Percentiles rank a stretch among this genome's conserved stretches.
Evolutionary conservation across 768 basidiomycete species (phyloP).

Genomic region (Tremella mesenterica): DNA sequence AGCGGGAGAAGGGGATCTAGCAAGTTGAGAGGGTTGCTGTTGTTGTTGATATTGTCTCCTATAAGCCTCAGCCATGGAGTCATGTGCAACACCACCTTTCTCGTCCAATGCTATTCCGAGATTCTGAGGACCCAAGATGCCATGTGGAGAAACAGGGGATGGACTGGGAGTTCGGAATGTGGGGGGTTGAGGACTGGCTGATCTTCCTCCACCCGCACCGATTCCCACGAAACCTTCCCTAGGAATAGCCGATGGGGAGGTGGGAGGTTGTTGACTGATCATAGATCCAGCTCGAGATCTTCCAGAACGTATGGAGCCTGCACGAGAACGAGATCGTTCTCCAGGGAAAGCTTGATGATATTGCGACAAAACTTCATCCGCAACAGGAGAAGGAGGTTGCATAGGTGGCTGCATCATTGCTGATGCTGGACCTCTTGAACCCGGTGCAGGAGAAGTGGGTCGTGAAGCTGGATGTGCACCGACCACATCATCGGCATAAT

Average conservation of each 20-base stretch:
- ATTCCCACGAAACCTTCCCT: constrained; percentile 67
- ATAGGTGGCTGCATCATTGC: constrained; percentile 63
- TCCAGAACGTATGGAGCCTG: constrained; percentile 26
- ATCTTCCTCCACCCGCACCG: constrained; percentile 51
- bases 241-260: constrained; percentile 24
- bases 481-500: constrained; percentile 69
- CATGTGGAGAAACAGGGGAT: constrained; percentile 47
- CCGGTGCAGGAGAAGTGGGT: constrained; percentile 55
- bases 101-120: constrained; percentile 76
- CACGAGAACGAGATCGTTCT: constrained; percentile 44
- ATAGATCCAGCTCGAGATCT: constrained; percentile 24
- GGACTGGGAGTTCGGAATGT: constrained; percentile 35
- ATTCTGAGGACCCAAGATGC: constrained; percentile 61
- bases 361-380: constrained; percentile 60
- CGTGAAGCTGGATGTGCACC: constrained; percentile 68
- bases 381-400: constrained; percentile 48
- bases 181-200: constrained; percentile 51
- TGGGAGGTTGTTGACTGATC: constrained; percentile 21
- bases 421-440: constrained; percentile 44
- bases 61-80: constrained; percentile 47
- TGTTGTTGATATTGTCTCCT: constrained; percentile 33
- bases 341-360: constrained; percentile 85
- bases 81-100: constrained; percentile 68
- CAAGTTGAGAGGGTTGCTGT: constrained; percentile 21
- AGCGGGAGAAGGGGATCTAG: background rate